These are phyloP conservation scores for Vitis hybrid DNA, from an alignment of 177 flowering plant species.

Conservation along the genomic window DNA sequence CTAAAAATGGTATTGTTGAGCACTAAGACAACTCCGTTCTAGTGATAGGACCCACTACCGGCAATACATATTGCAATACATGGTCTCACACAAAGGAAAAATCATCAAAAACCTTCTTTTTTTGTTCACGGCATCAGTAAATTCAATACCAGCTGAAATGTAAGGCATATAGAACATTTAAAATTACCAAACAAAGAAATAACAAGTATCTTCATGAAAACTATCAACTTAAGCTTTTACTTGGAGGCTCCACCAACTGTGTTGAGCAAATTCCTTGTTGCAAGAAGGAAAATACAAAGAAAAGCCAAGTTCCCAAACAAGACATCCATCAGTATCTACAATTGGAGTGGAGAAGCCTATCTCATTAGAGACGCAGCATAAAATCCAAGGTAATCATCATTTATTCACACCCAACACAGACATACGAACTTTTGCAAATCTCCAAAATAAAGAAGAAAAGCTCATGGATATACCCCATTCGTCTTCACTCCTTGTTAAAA, in stretches of 20 bases:
- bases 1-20: too few species aligned
- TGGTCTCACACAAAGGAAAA: too few species aligned
- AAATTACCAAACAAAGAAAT: not conserved
- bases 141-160: too few species aligned
- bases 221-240: slow-evolving; percentile 22
- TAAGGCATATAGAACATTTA: not conserved
- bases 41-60: too few species aligned
- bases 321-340: slow-evolving; percentile 54
- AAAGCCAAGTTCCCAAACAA: slow-evolving; percentile 53
- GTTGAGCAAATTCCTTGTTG: slow-evolving; percentile 29
- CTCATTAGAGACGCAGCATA: not conserved
- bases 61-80: too few species aligned
- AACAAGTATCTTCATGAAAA: not conserved
- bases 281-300: slow-evolving; percentile 35
- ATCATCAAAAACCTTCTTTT: too few species aligned
- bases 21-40: too few species aligned
- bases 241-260: slow-evolving; percentile 26
- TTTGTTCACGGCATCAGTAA: too few species aligned
- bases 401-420: not conserved
- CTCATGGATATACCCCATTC: slow-evolving; percentile 29
- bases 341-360: not conserved
- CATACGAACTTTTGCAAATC: slow-evolving; percentile 45
- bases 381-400: not conserved
- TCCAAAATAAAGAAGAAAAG: slow-evolving; percentile 34
- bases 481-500: slow-evolving; percentile 33